Evolutionary conservation across 305 asterid species (phyloP).

Genomic region (Fraxinus greggii): DNA sequence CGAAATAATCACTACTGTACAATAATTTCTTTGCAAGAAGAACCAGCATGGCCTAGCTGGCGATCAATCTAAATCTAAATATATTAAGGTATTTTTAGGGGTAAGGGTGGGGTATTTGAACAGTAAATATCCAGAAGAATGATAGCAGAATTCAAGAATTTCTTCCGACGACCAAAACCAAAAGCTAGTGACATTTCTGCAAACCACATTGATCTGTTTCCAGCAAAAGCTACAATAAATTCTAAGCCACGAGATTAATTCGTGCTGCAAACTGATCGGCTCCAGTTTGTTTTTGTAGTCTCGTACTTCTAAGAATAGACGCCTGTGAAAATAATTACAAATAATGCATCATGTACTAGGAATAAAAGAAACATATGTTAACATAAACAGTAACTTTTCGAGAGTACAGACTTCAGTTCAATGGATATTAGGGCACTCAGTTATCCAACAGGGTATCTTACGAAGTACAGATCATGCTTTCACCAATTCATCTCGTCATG

Average conservation of each 20-base stretch:
- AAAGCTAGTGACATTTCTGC: background rate
- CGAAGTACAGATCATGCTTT: too few species aligned
- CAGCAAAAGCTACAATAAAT: constrained; percentile 7
- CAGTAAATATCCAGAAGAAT: background rate
- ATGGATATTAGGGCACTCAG: background rate
- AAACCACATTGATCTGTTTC: background rate
- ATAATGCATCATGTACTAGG: background rate
- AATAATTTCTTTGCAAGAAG: background rate
- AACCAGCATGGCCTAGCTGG: too few species aligned
- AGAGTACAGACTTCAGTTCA: background rate
- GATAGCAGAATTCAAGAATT: background rate
- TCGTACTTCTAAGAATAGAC: constrained; percentile 54
- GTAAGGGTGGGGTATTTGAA: background rate
- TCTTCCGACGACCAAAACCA: background rate
- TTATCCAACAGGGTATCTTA: background rate
- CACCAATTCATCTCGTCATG: too few species aligned
- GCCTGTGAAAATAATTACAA: constrained; percentile 39
- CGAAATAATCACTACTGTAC: background rate
- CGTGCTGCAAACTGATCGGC: constrained; percentile 59
- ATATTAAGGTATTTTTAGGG: background rate
- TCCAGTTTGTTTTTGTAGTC: constrained; percentile 39
- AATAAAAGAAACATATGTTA: background rate
- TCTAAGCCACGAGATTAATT: constrained; percentile 33
- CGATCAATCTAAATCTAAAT: too few species aligned
- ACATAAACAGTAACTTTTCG: background rate